phyloP scores from a whole-genome alignment of 768 basidiomycete species.

The Rossbeevera mucosa region DNA sequence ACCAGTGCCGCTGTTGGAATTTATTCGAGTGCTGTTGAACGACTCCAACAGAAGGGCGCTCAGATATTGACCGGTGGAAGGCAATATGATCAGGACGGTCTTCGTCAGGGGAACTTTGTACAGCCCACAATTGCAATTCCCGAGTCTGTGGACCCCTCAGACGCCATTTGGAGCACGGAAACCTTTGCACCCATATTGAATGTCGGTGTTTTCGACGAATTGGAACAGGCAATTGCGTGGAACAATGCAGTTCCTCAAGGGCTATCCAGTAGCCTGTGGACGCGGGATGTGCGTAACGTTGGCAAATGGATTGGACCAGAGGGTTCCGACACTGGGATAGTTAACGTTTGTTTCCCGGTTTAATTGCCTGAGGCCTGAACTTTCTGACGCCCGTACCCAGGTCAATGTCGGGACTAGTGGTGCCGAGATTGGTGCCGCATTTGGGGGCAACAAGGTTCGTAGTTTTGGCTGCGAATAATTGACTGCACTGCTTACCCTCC shows the following conservation, averaged over 20 bases:
- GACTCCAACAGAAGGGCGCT: slow-evolving; percentile 61
- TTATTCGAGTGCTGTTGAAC: slow-evolving; percentile 59
- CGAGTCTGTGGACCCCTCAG: slow-evolving; percentile 46
- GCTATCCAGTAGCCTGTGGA: slow-evolving; percentile 90
- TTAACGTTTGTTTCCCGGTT: slow-evolving; percentile 58
- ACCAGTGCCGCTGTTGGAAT: slow-evolving; percentile 58
- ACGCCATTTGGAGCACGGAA: slow-evolving; percentile 71
- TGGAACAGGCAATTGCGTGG: slow-evolving; percentile 83
- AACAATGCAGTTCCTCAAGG: slow-evolving; percentile 91
- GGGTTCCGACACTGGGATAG: slow-evolving; percentile 89
- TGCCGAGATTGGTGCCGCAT: slow-evolving; percentile 79
- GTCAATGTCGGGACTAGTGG: slow-evolving; percentile 67
- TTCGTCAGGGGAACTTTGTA: slow-evolving; percentile 80
- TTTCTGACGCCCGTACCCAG: slow-evolving; percentile 27
- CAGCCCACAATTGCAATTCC: slow-evolving; percentile 81
- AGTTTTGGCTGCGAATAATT: slow-evolving; percentile 8
- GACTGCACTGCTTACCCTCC: slow-evolving; percentile 10
- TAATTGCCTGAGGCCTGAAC: background rate
- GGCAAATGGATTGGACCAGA: slow-evolving; percentile 90
- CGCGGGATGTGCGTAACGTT: slow-evolving; percentile 73
- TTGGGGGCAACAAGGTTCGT: slow-evolving; percentile 88
- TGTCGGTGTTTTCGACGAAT: slow-evolving; percentile 78
- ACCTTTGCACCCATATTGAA: slow-evolving; percentile 89
- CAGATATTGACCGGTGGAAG: slow-evolving; percentile 74
- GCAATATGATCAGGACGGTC: slow-evolving; percentile 44